Conservation (phyloP, 2,329 filamentous ascomycete species). For the Calonectria crousiana region DNA sequence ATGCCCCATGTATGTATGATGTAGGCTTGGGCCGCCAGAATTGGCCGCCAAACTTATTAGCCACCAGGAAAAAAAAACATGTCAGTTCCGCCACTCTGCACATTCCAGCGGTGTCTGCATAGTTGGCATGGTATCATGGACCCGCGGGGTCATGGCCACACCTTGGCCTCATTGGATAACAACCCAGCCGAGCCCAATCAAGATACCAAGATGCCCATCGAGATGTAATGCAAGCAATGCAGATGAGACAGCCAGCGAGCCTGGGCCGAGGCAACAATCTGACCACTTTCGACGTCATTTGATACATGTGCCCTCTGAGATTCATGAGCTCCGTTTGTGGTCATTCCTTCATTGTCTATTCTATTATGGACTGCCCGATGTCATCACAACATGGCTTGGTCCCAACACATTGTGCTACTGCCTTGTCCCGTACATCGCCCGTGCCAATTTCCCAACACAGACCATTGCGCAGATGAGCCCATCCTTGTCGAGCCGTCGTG, state of each 20-base stretch:
- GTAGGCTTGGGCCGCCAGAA: neutral
- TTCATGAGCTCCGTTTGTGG: neutral
- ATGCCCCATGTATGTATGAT: neutral
- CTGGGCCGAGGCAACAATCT: neutral
- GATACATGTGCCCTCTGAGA: neutral
- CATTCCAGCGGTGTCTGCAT: neutral
- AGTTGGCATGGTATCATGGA: neutral
- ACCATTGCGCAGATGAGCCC: neutral
- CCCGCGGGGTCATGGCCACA: neutral
- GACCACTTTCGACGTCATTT: neutral
- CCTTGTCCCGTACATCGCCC: constrained; percentile 11
- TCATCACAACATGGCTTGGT: constrained; percentile 17
- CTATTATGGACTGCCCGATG: constrained; percentile 8
- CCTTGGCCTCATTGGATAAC: neutral
- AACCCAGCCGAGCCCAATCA: neutral
- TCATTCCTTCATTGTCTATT: constrained; percentile 18
- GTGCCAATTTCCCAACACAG: neutral
- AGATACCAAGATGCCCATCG: neutral
- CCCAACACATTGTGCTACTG: neutral
- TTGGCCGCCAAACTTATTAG: neutral
- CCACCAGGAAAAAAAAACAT: constrained; percentile 5
- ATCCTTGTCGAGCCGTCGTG: constrained; percentile 8
- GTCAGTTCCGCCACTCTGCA: constrained; percentile 2
- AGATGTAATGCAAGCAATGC: constrained; percentile 1
- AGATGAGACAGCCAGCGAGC: neutral